Base-by-base conservation (phyloP, 2,329 filamentous ascomycete genomes). In the Penicillium sp. region DNA sequence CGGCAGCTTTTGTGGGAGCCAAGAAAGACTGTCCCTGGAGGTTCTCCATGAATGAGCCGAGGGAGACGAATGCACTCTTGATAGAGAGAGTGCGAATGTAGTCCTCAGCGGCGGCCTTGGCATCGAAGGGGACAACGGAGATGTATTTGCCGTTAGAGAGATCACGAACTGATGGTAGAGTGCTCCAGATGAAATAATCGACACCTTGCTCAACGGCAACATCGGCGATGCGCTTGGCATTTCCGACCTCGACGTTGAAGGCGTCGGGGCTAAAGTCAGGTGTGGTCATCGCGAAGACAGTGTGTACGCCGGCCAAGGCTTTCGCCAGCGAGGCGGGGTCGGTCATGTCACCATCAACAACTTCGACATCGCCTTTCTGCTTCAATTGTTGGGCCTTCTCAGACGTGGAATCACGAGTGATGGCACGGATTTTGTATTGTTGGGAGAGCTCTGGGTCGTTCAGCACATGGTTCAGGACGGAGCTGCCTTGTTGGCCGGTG, bases 401-500 rank as follows among this genome's bases (percentile, higher is more conserved):
- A 45, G 76, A 78, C 12, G 69, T 66, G 2, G 71, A 58, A 55
- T 83, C 74, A 44, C 84, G 80, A 2, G 84, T 84, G 19, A 87
- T 74, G 44, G 75, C 84, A 30, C 84, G 81, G 37, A 87, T 72
- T 5, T 72, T 67, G 74, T 78, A 85, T 38, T 77, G 68, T 42
- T 75, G 71, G n/a, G 73, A 75, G 1, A 82, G 72, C 45, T 77
- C 70, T 0, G 79, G 69, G 63, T 75, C 71, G 25, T 66, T 59
- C 11, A 80, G 73, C 17, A 82, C 67, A 37, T 66, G 63, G 31
- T 73, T 68, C 48, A 83, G 78, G 43, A 86, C 76, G 9, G 81
- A 82, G 58, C 81, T 80, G 46, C 85, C 85, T 71, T 88, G 84
- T 56, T 81, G 79, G 55, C 84, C 83, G 17, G 83, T 86, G 41